Evolutionary conservation across 345 rosid genomes (phyloP).

Genomic region (Eucalyptus camaldulensis): DNA sequence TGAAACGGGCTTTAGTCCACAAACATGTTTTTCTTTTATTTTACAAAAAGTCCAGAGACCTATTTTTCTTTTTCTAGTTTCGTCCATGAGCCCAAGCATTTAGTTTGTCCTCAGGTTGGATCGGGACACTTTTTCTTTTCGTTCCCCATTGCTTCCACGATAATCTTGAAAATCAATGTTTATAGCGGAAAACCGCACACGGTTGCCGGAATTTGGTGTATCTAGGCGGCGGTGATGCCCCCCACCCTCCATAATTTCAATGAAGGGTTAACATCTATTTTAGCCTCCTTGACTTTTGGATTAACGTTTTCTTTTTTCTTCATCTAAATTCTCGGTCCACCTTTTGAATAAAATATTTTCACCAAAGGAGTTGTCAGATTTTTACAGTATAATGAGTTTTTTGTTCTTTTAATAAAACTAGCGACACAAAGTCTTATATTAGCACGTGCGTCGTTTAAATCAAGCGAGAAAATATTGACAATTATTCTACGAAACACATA

Average conservation of each 20-base stretch:
- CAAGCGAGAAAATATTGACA: too few species aligned
- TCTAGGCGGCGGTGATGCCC: neutral
- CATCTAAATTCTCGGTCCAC: too few species aligned
- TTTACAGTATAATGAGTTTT: too few species aligned
- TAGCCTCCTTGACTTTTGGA: neutral
- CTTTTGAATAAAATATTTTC: too few species aligned
- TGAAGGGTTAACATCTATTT: neutral
- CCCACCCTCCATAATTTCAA: neutral
- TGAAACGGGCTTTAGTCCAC: neutral
- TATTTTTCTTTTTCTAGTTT: too few species aligned
- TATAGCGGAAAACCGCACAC: neutral
- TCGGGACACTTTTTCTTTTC: neutral
- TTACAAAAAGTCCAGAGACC: neutral
- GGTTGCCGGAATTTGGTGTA: neutral
- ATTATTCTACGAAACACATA: too few species aligned
- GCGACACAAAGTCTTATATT: too few species aligned
- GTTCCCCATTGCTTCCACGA: neutral
- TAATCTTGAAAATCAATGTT: neutral
- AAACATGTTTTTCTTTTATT: too few species aligned
- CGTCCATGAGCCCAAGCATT: neutral
- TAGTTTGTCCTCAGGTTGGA: neutral
- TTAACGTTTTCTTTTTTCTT: too few species aligned
- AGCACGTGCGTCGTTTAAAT: too few species aligned
- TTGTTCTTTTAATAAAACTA: too few species aligned
- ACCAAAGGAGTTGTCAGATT: too few species aligned